Conservation (phyloP, 2,329 filamentous ascomycete species). For the Rachicladosporium sp. region DNA sequence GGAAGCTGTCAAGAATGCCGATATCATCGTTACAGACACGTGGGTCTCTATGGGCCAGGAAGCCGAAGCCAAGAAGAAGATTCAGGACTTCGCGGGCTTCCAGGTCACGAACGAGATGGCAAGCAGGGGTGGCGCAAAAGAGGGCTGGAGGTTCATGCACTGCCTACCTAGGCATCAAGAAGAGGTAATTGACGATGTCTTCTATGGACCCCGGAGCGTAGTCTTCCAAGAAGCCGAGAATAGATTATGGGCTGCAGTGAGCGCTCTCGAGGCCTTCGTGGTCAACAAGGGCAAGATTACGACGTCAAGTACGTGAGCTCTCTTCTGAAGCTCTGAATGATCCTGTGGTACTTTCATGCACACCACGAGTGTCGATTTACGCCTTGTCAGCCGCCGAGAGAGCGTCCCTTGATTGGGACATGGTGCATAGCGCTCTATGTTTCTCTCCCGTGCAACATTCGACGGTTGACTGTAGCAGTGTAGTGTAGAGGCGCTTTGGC, state of each 20-base stretch:
- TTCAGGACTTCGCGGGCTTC: conserved; percentile 77
- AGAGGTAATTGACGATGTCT: conserved; percentile 89
- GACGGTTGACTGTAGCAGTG: too few species aligned
- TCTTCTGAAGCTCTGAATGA: too few species aligned
- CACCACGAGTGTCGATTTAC: too few species aligned
- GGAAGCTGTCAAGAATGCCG: conserved; percentile 71
- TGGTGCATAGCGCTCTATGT: too few species aligned
- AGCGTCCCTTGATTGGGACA: too few species aligned
- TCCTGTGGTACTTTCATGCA: too few species aligned
- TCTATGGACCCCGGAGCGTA: conserved; percentile 72
- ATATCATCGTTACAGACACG: conserved; percentile 90
- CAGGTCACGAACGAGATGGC: conserved; percentile 84
- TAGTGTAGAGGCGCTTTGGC: too few species aligned
- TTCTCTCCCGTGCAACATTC: too few species aligned
- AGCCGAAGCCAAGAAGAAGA: conserved; percentile 60
- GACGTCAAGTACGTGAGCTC: too few species aligned
- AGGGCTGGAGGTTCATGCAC: conserved; percentile 96
- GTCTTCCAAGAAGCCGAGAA: conserved; percentile 96
- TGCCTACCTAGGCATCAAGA: conserved; percentile 85
- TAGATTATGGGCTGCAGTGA: conserved; percentile 76
- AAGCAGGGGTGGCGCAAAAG: conserved; percentile 70
- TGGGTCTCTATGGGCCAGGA: conserved; percentile 99
- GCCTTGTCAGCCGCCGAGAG: too few species aligned
- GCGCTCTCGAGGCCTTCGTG: conserved; percentile 75
- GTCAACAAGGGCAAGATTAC: conserved; percentile 79